Evolutionary conservation across 2,329 filamentous ascomycete genomes (phyloP).

Genomic region (Aspergillus sp.): DNA sequence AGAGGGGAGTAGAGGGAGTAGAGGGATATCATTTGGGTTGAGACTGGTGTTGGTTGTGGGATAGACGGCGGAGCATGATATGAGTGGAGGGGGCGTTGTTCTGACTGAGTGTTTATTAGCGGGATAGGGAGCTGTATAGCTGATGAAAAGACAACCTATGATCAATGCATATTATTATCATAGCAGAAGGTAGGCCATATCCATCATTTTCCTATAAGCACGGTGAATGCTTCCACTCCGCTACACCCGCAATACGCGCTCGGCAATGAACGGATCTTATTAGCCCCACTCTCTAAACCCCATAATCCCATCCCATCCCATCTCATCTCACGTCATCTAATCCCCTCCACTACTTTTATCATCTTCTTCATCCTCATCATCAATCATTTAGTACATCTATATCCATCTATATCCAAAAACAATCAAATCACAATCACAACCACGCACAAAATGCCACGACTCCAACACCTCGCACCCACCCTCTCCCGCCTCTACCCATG

Average conservation of each 20-base stretch:
- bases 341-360: background rate
- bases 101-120: too few species aligned
- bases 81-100: too few species aligned
- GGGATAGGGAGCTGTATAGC: too few species aligned
- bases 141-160: too few species aligned
- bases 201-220: too few species aligned
- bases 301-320: background rate
- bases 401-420: background rate
- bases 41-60: too few species aligned
- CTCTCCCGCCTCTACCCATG: conserved; percentile 55
- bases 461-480: background rate
- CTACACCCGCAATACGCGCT: conserved; percentile 8
- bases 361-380: background rate
- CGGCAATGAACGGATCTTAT: background rate
- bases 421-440: background rate
- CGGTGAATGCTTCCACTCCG: background rate
- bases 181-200: too few species aligned
- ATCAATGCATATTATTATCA: too few species aligned
- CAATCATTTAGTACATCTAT: too few species aligned
- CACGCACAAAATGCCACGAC: background rate
- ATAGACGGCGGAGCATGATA: too few species aligned
- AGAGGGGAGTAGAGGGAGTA: too few species aligned
- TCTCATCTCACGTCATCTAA: background rate
- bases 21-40: too few species aligned
- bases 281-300: background rate